These are phyloP conservation scores for Talaromyces adpressus DNA, from an alignment of 495 filamentous ascomycete species.

Conservation along the genomic window DNA sequence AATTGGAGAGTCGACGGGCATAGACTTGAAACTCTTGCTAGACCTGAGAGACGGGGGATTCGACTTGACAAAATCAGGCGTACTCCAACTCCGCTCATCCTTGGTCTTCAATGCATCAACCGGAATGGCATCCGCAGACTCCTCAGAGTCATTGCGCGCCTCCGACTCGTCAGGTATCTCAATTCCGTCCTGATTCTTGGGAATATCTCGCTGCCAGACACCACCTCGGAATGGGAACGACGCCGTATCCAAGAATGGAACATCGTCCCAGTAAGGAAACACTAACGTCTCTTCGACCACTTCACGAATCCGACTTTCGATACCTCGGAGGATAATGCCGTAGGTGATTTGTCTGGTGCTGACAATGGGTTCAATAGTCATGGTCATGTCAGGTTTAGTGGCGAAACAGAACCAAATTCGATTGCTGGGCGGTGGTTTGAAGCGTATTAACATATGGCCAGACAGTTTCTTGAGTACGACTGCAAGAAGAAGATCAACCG, in stretches of 20 bases:
- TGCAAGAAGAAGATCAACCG: constrained; percentile 83
- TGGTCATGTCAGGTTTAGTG: constrained; percentile 82
- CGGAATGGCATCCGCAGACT: constrained; percentile 25
- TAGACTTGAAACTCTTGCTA: constrained; percentile 23
- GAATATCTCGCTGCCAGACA: constrained; percentile 67
- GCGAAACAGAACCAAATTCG: constrained; percentile 92
- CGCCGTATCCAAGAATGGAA: constrained; percentile 76
- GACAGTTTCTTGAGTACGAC: constrained; percentile 79
- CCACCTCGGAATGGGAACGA: constrained; percentile 76
- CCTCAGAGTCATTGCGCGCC: constrained; percentile 36
- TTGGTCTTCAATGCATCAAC: constrained; percentile 30
- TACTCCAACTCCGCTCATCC: constrained; percentile 57
- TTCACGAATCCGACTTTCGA: constrained; percentile 89
- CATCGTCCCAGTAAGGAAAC: constrained; percentile 92
- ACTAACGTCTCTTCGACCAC: constrained; percentile 89
- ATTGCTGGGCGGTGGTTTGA: constrained; percentile 95
- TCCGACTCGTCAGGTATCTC: constrained; percentile 52
- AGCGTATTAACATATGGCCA: constrained; percentile 74
- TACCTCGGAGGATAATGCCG: constrained; percentile 80
- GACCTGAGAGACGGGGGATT: constrained; percentile 21
- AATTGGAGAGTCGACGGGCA: constrained; percentile 18
- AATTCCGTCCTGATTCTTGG: constrained; percentile 36
- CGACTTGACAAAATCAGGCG: constrained; percentile 33
- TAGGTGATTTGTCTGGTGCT: constrained; percentile 94
- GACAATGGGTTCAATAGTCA: constrained; percentile 90